Evolutionary conservation across 2,329 filamentous ascomycete species (phyloP), one percentile per base, ranked within the genome.

Genomic region (Saccharata proteae): DNA sequence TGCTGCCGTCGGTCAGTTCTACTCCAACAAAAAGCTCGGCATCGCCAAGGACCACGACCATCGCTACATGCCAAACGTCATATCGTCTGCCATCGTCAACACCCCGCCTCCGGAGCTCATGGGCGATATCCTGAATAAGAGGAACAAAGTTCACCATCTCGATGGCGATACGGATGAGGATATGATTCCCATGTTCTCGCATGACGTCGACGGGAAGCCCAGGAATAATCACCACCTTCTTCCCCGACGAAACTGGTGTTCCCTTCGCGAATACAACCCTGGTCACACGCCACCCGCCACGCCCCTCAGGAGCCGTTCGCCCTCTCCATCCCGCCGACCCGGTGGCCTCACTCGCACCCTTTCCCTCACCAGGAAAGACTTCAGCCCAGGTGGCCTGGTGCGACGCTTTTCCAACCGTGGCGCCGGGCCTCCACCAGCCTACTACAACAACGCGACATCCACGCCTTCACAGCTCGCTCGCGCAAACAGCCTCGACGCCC

Each of bases 11-110:
- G 90, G 90, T 2, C 86, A 93, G 43, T 96, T 98, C 58, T 94
- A 88, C 59, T 90, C 83, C 7, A 92, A 92, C 49, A 77, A 84
- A 10, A 90, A 84, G 54, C 65, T 88, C 14, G 69, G 77, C 5
- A 63, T 93, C 18, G 64, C 81, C 3, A 96, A 94, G 55, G 83
- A 96, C 57, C 77, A 76, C 42, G 90, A 98, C 52, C 86, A 90
- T 48, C 72, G 90, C 39, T 98, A 98, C 52, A 98, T 98, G 80
- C 82, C 85, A 4, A 98, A 98, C 46, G 62, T 98, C 37, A 76
- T 96, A 43, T 92, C 85, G 1, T 94, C 86, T 0, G 85, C 86
- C 9, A 96, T 98, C 49, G 88, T 80, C 45, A 94, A 98, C 50
- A 77, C 80, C 10, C 90, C 92, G 4, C 83, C 86, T 12, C 80